These are phyloP conservation scores for Sanghuangporus sanghuang DNA, from an alignment of 1,284 basidiomycete genomes.

Conservation along the genomic window DNA sequence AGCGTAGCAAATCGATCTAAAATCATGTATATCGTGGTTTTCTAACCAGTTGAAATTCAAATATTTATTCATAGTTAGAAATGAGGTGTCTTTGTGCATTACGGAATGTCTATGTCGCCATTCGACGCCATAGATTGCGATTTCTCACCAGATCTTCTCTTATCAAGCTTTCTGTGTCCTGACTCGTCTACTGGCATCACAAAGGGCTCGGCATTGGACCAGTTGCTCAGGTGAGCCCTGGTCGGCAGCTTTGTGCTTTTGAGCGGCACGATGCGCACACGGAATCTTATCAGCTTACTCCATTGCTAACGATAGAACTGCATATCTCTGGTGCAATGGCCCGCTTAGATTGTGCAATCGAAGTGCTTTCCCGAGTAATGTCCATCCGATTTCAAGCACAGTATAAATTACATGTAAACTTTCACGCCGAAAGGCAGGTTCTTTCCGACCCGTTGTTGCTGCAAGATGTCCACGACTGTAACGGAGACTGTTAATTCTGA, in stretches of 20 bases:
- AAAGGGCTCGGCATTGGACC: background rate
- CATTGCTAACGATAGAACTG: background rate
- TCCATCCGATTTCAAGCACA: background rate
- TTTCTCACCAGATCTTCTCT: background rate
- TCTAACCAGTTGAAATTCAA: too few relatives aligned
- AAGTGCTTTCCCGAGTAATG: background rate
- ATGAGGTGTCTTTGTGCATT: too few relatives aligned
- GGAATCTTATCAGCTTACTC: background rate
- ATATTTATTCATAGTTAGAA: too few relatives aligned
- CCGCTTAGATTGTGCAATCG: slow-evolving; percentile 1
- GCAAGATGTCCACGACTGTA: slow-evolving; percentile 20
- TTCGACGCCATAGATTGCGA: background rate
- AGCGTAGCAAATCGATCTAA: too few relatives aligned
- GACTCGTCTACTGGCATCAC: background rate
- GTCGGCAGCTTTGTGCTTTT: background rate
- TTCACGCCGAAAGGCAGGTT: background rate
- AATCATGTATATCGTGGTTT: too few relatives aligned
- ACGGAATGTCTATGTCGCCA: background rate
- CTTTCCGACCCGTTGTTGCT: background rate
- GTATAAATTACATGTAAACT: background rate
- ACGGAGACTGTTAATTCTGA: slow-evolving; percentile 18
- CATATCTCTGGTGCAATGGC: slow-evolving; percentile 1
- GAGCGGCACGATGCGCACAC: background rate
- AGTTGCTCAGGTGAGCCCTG: background rate
- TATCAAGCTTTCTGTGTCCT: background rate